Evolutionary conservation across 352 stramenopile species (phyloP).

Genomic region (Pythium periplocum): DNA sequence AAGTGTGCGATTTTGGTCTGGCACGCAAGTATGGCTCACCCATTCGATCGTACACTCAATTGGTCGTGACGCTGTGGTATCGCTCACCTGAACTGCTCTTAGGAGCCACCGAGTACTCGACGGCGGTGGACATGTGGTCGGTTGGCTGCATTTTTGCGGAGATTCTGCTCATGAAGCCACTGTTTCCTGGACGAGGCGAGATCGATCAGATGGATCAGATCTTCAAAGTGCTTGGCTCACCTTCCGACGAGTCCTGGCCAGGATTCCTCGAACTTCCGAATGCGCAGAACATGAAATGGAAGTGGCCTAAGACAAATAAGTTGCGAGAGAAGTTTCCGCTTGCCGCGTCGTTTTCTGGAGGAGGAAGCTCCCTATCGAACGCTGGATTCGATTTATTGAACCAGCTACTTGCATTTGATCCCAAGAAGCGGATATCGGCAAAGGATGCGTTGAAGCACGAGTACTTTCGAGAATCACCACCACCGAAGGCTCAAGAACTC

Average conservation of each 20-base stretch:
- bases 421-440: conserved; percentile 64
- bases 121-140: conserved; percentile 96
- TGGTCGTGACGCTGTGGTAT: conserved; percentile 96
- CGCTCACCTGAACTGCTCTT: conserved; percentile 91
- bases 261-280: conserved; percentile 58
- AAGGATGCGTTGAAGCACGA: conserved; percentile 73
- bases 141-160: conserved; percentile 96
- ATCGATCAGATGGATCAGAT: conserved; percentile 97
- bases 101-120: conserved; percentile 90
- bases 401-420: conserved; percentile 28
- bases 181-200: conserved; percentile 92
- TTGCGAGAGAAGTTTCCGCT: conserved; percentile 79
- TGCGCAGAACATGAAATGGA: conserved; percentile 50
- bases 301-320: conserved; percentile 64
- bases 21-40: conserved; percentile 78
- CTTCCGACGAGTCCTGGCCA: conserved; percentile 89
- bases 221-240: conserved; percentile 91
- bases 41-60: conserved; percentile 78
- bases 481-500: conserved; percentile 56
- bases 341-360: conserved; percentile 44
- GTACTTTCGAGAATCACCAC: conserved; percentile 73
- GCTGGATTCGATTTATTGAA: conserved; percentile 69
- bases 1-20: conserved; percentile 86
- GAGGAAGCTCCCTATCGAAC: conserved; percentile 59
- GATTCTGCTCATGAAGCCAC: conserved; percentile 90